A percentile compares a stretch with the other conserved stretches of the same genome.
phyloP scores from a whole-genome alignment of 768 basidiomycete species.

The Mycena latifolia region DNA sequence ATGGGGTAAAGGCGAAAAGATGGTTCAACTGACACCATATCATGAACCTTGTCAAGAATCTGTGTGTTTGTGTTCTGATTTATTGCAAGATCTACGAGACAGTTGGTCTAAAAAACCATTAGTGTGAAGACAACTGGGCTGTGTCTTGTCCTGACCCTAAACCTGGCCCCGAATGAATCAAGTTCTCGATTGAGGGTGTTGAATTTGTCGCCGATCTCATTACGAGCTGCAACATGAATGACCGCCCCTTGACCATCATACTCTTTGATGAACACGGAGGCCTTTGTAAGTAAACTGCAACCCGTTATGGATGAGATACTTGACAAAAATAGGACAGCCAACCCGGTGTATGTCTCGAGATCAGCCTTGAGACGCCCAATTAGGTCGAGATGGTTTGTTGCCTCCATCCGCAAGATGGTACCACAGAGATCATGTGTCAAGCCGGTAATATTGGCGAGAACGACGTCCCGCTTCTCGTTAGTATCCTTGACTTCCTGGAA shows the following conservation, averaged over 20 bases:
- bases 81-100: slow-evolving; percentile 12
- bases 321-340: neutral
- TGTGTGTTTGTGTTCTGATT: neutral
- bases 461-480: too few species aligned
- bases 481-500: too few species aligned
- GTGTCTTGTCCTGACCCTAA: slow-evolving; percentile 5
- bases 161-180: slow-evolving; percentile 16
- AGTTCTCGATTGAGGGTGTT: too few species aligned
- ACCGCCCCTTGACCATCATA: neutral
- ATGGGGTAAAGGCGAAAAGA: neutral
- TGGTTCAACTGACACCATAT: neutral
- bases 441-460: too few species aligned
- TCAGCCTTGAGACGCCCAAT: slow-evolving; percentile 3
- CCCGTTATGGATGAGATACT: neutral
- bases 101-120: slow-evolving; percentile 1
- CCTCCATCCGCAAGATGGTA: too few species aligned
- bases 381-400: too few species aligned
- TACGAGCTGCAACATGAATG: slow-evolving; percentile 1
- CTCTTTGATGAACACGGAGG: neutral
- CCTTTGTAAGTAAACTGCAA: neutral
- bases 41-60: neutral
- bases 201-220: neutral
- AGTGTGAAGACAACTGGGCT: neutral
- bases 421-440: too few species aligned
- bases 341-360: neutral